Base-by-base conservation (phyloP, 208 protist genomes). In the Leishmania major region DNA sequence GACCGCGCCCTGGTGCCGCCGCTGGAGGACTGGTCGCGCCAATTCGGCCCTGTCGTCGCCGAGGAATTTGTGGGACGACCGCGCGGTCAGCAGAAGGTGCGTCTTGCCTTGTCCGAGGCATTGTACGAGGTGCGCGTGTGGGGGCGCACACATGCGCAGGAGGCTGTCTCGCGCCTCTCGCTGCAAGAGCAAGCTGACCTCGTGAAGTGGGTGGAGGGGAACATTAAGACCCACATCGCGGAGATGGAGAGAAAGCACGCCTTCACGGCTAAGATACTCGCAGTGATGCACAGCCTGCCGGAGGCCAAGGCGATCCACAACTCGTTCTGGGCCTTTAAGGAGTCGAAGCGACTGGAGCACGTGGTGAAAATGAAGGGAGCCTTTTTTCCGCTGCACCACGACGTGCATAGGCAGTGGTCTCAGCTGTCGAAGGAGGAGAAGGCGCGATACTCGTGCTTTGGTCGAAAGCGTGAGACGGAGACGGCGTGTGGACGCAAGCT, bases 371-470 rank as follows among this genome's bases (percentile, higher is more conserved):
- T 87, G 37, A 77, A 86, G 1, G 94, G 94, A 0, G 40, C 47
- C 37, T 88, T 80, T 59, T 88, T 81, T 13, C 89, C 90, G 5
- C 37, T 47, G 11, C 83, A 72, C 10, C 35, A 60, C 19, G n/a
- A 66, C 28, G 19, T 11, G 7, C 45, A 55, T 19, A 69, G 62
- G 22, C 51, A 70, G 22, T 96, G 88, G 88, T n/a, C 22, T 22
- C 51, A 64, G 72, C 72, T 96, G 71, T 77, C 89, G 7, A 75
- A 80, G 40, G 92, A 95, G 77, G 82, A 91, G 80, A 71, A 66
- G 76, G n/a, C 75, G 1, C 75, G 79, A 31, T 95, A 90, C 84
- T 92, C 81, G 64, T 91, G 90, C 79, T 96, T 97, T 82, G 87
- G 84, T 62, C 59, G 71, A 13, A 66, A 73, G 28, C 25, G 77